These are phyloP conservation scores for Moesziomyces antarcticus DNA, from an alignment of 1,284 basidiomycete species.

Conservation along the genomic window DNA sequence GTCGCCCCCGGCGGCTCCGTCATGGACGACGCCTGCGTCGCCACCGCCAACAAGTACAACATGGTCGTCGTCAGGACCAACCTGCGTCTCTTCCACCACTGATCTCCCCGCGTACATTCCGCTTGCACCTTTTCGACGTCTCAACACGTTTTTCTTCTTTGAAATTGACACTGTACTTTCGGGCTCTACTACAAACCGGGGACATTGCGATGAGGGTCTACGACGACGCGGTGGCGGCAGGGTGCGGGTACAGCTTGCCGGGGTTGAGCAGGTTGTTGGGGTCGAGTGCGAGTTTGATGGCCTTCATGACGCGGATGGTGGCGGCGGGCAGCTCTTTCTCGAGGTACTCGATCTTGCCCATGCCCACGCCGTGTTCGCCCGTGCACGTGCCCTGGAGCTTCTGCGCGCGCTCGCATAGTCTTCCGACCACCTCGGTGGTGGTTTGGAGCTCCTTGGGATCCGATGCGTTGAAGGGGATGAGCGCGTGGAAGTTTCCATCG, in stretches of 20 bases:
- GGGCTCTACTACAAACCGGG: background rate
- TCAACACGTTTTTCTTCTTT: constrained; percentile 12
- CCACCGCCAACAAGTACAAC: constrained; percentile 62
- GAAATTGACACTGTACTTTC: background rate
- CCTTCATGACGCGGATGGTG: constrained; percentile 53
- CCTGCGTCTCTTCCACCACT: constrained; percentile 67
- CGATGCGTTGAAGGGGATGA: constrained; percentile 51
- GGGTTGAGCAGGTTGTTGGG: constrained; percentile 61
- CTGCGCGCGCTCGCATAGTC: constrained; percentile 70
- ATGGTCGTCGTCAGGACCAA: constrained; percentile 66
- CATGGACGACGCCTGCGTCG: constrained; percentile 78
- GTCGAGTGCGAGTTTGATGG: constrained; percentile 55
- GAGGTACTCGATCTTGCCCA: constrained; percentile 56
- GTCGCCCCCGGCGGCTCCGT: constrained; percentile 95
- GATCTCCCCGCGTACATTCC: constrained; percentile 5
- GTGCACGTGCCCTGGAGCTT: constrained; percentile 71
- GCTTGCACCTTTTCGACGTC: background rate
- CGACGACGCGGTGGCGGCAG: constrained; percentile 7
- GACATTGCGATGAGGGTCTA: constrained; percentile 1
- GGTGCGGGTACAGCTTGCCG: constrained; percentile 48
- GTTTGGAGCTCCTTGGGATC: constrained; percentile 50
- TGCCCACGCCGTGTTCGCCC: constrained; percentile 64
- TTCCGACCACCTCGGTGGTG: constrained; percentile 70
- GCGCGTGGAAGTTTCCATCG: constrained; percentile 74
- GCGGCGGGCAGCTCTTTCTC: constrained; percentile 53